Evolutionary conservation across 768 basidiomycete species (phyloP), one percentile per base, ranked within the genome.

Genomic region (Hypholoma fasciculare): DNA sequence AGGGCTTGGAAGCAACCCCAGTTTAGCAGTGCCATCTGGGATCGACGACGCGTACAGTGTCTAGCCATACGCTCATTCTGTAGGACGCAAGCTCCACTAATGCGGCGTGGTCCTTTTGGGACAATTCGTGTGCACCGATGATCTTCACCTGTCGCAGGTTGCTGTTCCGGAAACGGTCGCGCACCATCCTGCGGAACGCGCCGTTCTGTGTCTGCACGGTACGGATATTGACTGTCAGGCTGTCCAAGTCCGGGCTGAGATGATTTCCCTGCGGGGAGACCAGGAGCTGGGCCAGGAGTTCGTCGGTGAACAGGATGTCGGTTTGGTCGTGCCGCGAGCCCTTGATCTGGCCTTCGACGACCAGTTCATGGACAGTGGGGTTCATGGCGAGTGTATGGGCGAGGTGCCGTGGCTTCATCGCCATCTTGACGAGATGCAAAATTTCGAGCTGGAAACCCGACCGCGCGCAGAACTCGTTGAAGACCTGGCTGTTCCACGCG

Each of bases 11-110:
- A 34, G 30, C 30, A 34, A 34, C 30, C 7, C 16, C 8, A 9
- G 13, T 17, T 30, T 20, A 52, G 38, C 51, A 52, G 26, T 27
- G 51, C 51, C 51, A 52, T 52, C 39, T 37, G 3, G 51, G 51
- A 38, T 52, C 51, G 12, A 42, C 39, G 1, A 27, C 19, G 8
- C 39, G 51, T 42, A 14, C 13, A 6, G 8, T 26, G 34, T 54
- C 53, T 7, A 54, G 20, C 43, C 53, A 54, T 20, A 54, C 43
- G 16, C 53, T 54, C 43, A 54, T 46, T 37, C 43, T 54, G 26
- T 54, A 54, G 20, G 53, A 54, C n/a, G 30, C 40, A 19, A 54
- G 43, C 27, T 54, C 51, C 12, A 42, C 4, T 7, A 54, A 42
- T 4, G 53, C 53, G 19, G 43, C 36, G 7, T 12, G 30, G 40